Evolutionary conservation across 2,329 filamentous ascomycete species (phyloP), one percentile per base, ranked within the genome.

Genomic region (Allantophomopsis lycopodina): DNA sequence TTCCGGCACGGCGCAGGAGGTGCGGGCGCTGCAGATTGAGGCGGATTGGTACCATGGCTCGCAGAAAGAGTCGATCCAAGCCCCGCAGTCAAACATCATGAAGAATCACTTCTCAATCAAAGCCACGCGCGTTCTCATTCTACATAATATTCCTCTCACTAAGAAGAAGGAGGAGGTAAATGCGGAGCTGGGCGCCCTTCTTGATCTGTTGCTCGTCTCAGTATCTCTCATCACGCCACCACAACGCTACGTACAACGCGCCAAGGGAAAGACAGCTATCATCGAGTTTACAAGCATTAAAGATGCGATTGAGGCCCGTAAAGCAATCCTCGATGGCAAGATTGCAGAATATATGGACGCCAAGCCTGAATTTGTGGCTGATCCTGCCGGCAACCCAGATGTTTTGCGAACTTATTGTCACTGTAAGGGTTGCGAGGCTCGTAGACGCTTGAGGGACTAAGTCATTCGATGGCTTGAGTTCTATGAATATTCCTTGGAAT

Each of bases 21-120:
- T 36, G 10, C 39, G 41, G 6, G 41, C 23, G 2, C 38, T 42
- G 13, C 41, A 40, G 17, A 40, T 42, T 7, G 41, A 42, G 13
- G 41, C 38, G 12, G 33, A 32, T 10, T 42, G 37, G 37, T 42
- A 39, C 7, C 14, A 31, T 10, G 7, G 35, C 16, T 36, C 18
- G 7, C 16, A 36, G 7, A 7, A 5, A 7, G 35, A 36, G 7
- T 36, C 35, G 4, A 36, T 36, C 20, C 15, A 18, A 14, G 15
- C 35, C 7, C 15, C 20, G 7, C 35, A 36, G 35, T n/a, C 14
- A 4, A 17, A 36, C 13, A 12, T 36, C 13, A 7, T 20, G 7
- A 18, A 16, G 14, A 16, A 36, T 21, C 35, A 36, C 35, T 14
- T 36, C 35, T 14, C 15, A 16, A 4, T 16, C 15, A 17, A 16